Evolutionary conservation across 2,329 filamentous ascomycete species (phyloP).

Genomic region (Aspergillus brunneoviolaceus): DNA sequence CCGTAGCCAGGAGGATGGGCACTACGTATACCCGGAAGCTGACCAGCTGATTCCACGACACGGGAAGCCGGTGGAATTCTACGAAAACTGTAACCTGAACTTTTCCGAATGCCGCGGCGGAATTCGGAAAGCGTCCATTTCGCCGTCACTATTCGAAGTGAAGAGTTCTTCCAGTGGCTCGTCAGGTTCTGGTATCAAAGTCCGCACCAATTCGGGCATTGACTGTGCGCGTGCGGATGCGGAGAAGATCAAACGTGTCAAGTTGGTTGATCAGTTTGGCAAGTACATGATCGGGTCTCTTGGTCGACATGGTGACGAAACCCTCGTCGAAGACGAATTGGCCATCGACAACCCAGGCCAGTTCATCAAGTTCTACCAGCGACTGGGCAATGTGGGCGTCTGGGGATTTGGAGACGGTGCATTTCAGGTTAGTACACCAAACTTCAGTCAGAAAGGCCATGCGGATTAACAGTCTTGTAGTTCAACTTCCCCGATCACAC

Average conservation of each 20-base stretch:
- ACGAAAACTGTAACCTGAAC: slow-evolving; percentile 44
- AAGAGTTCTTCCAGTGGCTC: slow-evolving; percentile 28
- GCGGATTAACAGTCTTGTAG: slow-evolving; percentile 16
- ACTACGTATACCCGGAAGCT: slow-evolving; percentile 39
- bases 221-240: slow-evolving; percentile 41
- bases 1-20: slow-evolving; percentile 32
- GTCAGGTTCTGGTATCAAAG: slow-evolving; percentile 29
- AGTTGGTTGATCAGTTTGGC: slow-evolving; percentile 51
- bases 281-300: slow-evolving; percentile 54
- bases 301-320: slow-evolving; percentile 42
- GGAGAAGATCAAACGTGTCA: slow-evolving; percentile 50
- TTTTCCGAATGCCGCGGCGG: slow-evolving; percentile 33
- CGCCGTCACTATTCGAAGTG: slow-evolving; percentile 42
- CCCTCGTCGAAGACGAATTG: slow-evolving; percentile 28
- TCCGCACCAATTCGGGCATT: slow-evolving; percentile 32
- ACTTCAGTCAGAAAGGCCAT: neutral
- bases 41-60: slow-evolving; percentile 47
- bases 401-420: slow-evolving; percentile 53
- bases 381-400: slow-evolving; percentile 53
- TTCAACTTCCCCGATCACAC: slow-evolving; percentile 56
- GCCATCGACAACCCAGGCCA: slow-evolving; percentile 31
- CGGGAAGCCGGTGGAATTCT: slow-evolving; percentile 48
- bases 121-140: slow-evolving; percentile 43
- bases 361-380: slow-evolving; percentile 53
- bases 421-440: slow-evolving; percentile 39